Conservation (phyloP, 495 filamentous ascomycete species). For the Tuber indicum region DNA sequence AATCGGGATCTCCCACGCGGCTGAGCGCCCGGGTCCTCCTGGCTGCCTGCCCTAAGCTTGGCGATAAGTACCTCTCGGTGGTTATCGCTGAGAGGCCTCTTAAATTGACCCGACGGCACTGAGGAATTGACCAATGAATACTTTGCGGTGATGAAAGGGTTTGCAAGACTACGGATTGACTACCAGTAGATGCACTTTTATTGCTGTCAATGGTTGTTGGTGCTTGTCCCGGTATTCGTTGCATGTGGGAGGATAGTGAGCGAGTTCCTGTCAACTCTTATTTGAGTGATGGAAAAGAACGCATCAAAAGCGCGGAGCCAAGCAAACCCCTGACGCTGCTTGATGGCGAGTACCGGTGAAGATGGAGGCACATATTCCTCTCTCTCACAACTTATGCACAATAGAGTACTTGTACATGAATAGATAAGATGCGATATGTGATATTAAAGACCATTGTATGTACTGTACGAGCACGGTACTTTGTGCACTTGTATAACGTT, state of each 20-base stretch:
- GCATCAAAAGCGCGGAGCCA: neutral
- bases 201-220: neutral
- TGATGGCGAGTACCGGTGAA: neutral
- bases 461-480: neutral
- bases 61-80: conserved; percentile 3
- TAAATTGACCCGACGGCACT: neutral
- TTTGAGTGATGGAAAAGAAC: conserved; percentile 2
- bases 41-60: conserved; percentile 1
- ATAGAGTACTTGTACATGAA: neutral
- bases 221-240: neutral
- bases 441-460: neutral
- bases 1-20: conserved; percentile 6
- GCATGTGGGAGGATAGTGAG: neutral
- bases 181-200: neutral
- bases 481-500: neutral
- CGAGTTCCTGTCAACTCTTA: neutral
- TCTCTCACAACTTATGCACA: neutral
- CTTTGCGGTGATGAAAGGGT: neutral
- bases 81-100: neutral
- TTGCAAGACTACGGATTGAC: neutral
- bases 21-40: neutral
- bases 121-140: conserved; percentile 1
- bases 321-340: neutral
- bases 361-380: neutral
- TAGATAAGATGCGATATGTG: conserved; percentile 3